phyloP scores from a whole-genome alignment of 331 rosid species.

The Quercus tomentella region DNA sequence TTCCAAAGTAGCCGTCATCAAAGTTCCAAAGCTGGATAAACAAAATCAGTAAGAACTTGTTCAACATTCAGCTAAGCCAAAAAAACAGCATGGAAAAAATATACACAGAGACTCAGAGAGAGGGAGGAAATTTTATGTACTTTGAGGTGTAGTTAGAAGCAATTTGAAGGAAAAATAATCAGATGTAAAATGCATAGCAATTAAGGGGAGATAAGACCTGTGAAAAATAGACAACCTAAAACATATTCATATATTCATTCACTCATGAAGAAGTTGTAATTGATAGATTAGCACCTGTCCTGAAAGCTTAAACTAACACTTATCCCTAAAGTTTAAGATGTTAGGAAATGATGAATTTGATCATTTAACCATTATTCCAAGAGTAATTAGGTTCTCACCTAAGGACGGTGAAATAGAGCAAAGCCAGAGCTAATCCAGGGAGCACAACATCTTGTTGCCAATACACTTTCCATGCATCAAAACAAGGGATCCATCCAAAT shows the following conservation, averaged over 20 bases:
- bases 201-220: not conserved
- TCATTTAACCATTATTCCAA: no score
- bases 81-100: not conserved
- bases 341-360: no score
- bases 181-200: not conserved
- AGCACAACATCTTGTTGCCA: slow-evolving; percentile 65
- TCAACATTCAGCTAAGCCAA: not conserved
- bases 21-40: slow-evolving; percentile 72
- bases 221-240: not conserved
- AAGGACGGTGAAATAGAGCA: slow-evolving; percentile 80
- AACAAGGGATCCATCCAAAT: slow-evolving; percentile 39
- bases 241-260: not conserved
- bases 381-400: slow-evolving; percentile 41
- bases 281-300: not conserved
- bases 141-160: not conserved
- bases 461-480: slow-evolving; percentile 74
- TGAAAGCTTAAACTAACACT: no score
- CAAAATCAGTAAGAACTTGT: slow-evolving; percentile 13
- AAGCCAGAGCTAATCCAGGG: slow-evolving; percentile 78
- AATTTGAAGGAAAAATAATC: not conserved
- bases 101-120: not conserved
- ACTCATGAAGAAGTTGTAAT: not conserved
- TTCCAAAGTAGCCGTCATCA: slow-evolving; percentile 90
- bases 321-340: no score
- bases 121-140: not conserved